Evolutionary conservation across 192 early-diverging fungal genomes (phyloP), one percentile per base, ranked within the genome.

Genomic region (Chytriomyces hyalinus): DNA sequence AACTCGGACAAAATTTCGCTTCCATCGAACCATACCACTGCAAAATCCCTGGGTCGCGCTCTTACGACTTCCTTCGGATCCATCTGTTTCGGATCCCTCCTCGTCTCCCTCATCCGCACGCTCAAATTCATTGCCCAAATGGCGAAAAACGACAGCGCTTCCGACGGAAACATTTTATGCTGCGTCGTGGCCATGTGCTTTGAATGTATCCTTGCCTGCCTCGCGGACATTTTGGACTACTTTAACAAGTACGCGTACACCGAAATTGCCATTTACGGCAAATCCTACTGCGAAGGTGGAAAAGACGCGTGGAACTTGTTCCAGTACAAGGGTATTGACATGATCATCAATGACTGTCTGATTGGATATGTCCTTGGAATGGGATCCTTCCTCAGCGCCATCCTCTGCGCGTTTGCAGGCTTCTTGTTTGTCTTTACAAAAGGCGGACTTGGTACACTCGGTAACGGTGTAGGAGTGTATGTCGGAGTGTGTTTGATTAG

Each of bases 261-360:
- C 13, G 91, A 96, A 71, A 92, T 99, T 6, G 96, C 66, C 17
- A 69, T 81, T 65, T 82, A 80, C 61, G 82, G 79, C 15, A 87
- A 85, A 67, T 71, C 80, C 73, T 90, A 85, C 78, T 88, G 85
- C 74, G 26, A 69, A 49, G 89, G 86, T 2, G 83, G 84, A 44
- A 84, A 86, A 66, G 92, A 93, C 59, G 97, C 97, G 13, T 99
- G 95, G 96, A 81, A 80, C 17, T 65, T 98, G 70, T 86, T 94
- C 79, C 92, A 93, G 70, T 62, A 73, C 9, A 79, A 80, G 6
- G 89, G 89, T n/a, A 80, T 88, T 57, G 84, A 85, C 61, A 83
- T 85, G 45, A 82, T 88, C 75, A 85, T 86, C 81, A 99, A 97
- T 80, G 96, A 99, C 85, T 90, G 85, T 53, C 81, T 98, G 65